Conservation (phyloP, 2,329 filamentous ascomycete genomes). For the Fusarium sp. region DNA sequence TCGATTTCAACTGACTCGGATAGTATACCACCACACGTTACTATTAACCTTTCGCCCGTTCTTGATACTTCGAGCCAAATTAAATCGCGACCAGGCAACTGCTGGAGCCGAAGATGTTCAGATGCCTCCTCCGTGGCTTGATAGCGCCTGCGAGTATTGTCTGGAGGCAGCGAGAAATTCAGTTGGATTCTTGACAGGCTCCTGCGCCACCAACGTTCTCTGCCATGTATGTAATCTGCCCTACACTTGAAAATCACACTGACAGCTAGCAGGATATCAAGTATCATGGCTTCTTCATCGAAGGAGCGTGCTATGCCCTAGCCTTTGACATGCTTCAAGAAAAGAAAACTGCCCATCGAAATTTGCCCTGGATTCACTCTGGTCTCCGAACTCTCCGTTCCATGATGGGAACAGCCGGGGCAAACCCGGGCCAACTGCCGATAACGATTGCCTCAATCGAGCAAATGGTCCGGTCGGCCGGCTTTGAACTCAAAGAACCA, state of each 20-base stretch:
- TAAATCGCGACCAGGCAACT: slow-evolving; percentile 52
- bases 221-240: slow-evolving; percentile 52
- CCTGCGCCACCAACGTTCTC: slow-evolving; percentile 56
- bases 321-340: slow-evolving; percentile 60
- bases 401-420: slow-evolving; percentile 49
- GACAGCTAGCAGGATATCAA: slow-evolving; percentile 55
- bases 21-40: slow-evolving; percentile 60
- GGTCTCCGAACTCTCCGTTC: slow-evolving; percentile 54
- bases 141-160: slow-evolving; percentile 59
- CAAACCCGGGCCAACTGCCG: slow-evolving; percentile 41
- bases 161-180: slow-evolving; percentile 57
- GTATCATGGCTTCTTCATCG: slow-evolving; percentile 60
- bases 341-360: slow-evolving; percentile 52
- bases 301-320: slow-evolving; percentile 57
- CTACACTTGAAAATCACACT: not conserved
- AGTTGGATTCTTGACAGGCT: slow-evolving; percentile 57
- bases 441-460: slow-evolving; percentile 48
- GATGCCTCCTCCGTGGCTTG: slow-evolving; percentile 54
- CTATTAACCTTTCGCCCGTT: slow-evolving; percentile 60
- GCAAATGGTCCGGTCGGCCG: slow-evolving; percentile 50
- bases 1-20: not conserved
- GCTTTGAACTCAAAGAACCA: slow-evolving; percentile 45
- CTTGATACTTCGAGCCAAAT: slow-evolving; percentile 58
- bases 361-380: slow-evolving; percentile 59
- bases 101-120: slow-evolving; percentile 30